A percentile compares a stretch with the other conserved stretches of the same genome.
Evolutionary conservation across 2,329 filamentous ascomycete genomes (phyloP).

Genomic region (Neonectria hederae): DNA sequence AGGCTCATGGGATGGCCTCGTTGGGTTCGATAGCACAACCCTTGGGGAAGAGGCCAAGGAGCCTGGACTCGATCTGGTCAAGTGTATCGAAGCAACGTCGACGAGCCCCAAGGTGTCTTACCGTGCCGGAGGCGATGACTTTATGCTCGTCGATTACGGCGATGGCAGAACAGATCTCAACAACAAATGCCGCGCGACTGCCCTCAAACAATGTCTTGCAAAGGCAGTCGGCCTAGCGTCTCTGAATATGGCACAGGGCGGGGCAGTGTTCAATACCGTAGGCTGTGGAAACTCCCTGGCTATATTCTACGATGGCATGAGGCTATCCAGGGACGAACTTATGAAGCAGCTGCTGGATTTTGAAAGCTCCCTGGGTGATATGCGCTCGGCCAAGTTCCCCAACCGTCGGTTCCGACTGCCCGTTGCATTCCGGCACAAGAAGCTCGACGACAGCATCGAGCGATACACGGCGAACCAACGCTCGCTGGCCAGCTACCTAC

Average conservation of each 20-base stretch:
- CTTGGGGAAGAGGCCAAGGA: slow-evolving; percentile 12
- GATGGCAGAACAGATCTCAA: slow-evolving; percentile 62
- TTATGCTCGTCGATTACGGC: slow-evolving; percentile 67
- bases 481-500: slow-evolving; percentile 67
- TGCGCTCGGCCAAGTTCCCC: slow-evolving; percentile 27
- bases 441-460: slow-evolving; percentile 49
- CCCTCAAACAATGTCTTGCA: slow-evolving; percentile 23
- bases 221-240: slow-evolving; percentile 21
- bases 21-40: slow-evolving; percentile 5
- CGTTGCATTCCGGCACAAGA: slow-evolving; percentile 44
- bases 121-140: slow-evolving; percentile 58
- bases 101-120: slow-evolving; percentile 52
- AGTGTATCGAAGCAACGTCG: slow-evolving; percentile 5
- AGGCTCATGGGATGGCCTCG: slow-evolving; percentile 9
- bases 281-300: slow-evolving; percentile 20
- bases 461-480: slow-evolving; percentile 69
- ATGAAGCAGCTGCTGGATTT: slow-evolving; percentile 22
- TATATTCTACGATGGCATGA: slow-evolving; percentile 23
- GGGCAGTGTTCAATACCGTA: slow-evolving; percentile 18
- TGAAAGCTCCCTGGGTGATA: slow-evolving; percentile 29
- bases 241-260: slow-evolving; percentile 10
- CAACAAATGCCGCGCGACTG: slow-evolving; percentile 53
- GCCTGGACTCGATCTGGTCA: slow-evolving; percentile 14
- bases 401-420: slow-evolving; percentile 43
- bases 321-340: slow-evolving; percentile 7